phyloP scores from a whole-genome alignment of 371 early-diverging fungal species.

The Mycotypha africana region DNA sequence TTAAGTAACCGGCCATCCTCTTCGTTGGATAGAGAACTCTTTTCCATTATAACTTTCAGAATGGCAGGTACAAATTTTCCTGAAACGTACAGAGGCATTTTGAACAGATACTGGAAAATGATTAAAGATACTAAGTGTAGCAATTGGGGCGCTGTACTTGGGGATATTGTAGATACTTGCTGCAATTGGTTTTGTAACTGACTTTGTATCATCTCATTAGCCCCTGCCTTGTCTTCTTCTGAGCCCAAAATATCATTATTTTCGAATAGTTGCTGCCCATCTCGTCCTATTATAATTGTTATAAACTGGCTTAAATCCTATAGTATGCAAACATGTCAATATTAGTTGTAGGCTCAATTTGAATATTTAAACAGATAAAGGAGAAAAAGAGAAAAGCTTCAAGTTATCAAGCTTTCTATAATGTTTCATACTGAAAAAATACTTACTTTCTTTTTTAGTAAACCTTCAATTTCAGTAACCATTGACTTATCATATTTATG shows the following conservation, averaged over 20 bases:
- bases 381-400: too few relatives aligned
- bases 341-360: too few relatives aligned
- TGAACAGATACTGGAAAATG: constrained; percentile 5
- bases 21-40: neutral
- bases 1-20: constrained; percentile 3
- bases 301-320: too few relatives aligned
- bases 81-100: constrained; percentile 14
- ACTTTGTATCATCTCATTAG: constrained; percentile 1
- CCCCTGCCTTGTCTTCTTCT: neutral
- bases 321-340: too few relatives aligned
- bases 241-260: neutral
- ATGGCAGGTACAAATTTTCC: constrained; percentile 20
- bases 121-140: constrained; percentile 11
- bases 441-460: constrained; percentile 11
- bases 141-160: constrained; percentile 8
- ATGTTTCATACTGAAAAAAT: too few relatives aligned
- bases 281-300: neutral
- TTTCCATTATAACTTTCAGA: constrained; percentile 3
- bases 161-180: neutral
- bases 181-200: constrained; percentile 12
- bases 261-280: constrained; percentile 4
- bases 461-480: constrained; percentile 5
- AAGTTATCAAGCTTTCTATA: neutral
- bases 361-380: too few relatives aligned
- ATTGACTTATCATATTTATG: constrained; percentile 17